Evolutionary conservation across 345 rosid species (phyloP), one percentile per base, ranked within the genome.

Genomic region (Pseudoturritis turrita): DNA sequence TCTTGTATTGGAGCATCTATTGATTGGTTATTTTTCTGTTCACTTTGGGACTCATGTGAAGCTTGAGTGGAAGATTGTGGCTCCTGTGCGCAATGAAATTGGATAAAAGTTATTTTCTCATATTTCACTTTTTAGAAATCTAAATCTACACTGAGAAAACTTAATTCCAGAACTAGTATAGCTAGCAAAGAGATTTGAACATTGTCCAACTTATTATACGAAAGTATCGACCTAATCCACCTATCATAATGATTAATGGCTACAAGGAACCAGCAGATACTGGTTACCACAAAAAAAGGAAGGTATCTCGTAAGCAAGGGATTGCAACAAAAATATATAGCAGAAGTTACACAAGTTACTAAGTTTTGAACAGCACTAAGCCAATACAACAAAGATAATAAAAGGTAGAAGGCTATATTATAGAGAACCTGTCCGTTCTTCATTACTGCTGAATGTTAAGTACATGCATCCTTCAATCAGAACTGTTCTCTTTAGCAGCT

Each of bases 11-110:
- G 87, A 50, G 85, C 87, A 67, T 89, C 97, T 74, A 86, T 23
- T 44, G 85, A 71, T 77, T 79, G 86, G 81, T 83, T 88, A 49
- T 80, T 78, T 66, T 86, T 92, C 53, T 85, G 92, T 52, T 89
- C 93, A 25, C 79, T 83, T 72, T 83, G 87, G 41, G 98, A 88
- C 76, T 93, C 98, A 71, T 82, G 92, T 29, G 96, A 93, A 79
- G 70, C 82, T 69, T 89, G 91, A 61, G 81, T 81, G 18, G 90
- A 85, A 67, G 92, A 79, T 73, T 86, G 91, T 83, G 80, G 70
- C 52, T 94, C 97, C 39, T 88, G 96, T 53, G 80, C 59, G 56
- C 77, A 82, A 90, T 89, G 81, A 25, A 46, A 64, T 46, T 39
- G 74, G 47, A 68, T 55, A 21, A 29, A 29, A 63, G 52, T 1